Evolutionary conservation across 1,284 basidiomycete species (phyloP).

Genomic region (Rhodotorula glutinis): DNA sequence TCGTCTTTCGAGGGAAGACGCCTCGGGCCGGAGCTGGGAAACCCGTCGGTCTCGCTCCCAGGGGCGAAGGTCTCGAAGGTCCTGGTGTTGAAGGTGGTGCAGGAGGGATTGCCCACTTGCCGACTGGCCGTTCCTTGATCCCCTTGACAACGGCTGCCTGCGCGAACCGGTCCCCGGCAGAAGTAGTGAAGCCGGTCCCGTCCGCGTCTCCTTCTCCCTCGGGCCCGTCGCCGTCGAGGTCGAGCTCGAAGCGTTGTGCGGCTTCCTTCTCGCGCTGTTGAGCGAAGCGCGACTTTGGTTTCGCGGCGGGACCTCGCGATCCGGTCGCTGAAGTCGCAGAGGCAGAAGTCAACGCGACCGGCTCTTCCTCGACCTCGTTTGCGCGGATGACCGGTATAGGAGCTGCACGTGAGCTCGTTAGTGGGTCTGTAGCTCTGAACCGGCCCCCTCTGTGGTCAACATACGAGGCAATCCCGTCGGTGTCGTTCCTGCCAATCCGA

Average conservation of each 20-base stretch:
- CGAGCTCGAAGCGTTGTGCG: conserved; percentile 35
- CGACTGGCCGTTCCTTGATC: conserved; percentile 27
- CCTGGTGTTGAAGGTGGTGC: conserved; percentile 27
- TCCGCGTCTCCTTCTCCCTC: not conserved
- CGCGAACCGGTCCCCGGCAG: not conserved
- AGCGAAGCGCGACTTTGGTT: conserved; percentile 37
- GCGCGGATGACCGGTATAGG: conserved; percentile 15
- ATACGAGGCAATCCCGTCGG: conserved; percentile 8
- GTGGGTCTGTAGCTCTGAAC: not conserved
- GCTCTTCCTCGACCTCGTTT: not conserved
- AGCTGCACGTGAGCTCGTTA: not conserved
- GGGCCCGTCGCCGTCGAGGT: conserved; percentile 15
- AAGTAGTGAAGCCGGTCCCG: not conserved
- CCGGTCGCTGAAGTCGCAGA: too few relatives aligned
- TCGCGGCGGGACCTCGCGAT: conserved; percentile 2
- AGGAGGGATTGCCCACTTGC: not conserved
- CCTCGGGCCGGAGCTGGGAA: conserved; percentile 25
- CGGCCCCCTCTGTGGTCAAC: not conserved
- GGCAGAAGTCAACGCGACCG: not conserved
- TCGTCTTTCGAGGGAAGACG: conserved; percentile 15
- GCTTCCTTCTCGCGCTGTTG: conserved; percentile 32
- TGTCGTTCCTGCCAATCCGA: not conserved
- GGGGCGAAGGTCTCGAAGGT: not conserved
- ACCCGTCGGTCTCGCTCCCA: conserved; percentile 5
- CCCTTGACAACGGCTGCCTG: conserved; percentile 29